phyloP scores from a whole-genome alignment of 495 filamentous ascomycete species.

The Wilcoxina mikolae region DNA sequence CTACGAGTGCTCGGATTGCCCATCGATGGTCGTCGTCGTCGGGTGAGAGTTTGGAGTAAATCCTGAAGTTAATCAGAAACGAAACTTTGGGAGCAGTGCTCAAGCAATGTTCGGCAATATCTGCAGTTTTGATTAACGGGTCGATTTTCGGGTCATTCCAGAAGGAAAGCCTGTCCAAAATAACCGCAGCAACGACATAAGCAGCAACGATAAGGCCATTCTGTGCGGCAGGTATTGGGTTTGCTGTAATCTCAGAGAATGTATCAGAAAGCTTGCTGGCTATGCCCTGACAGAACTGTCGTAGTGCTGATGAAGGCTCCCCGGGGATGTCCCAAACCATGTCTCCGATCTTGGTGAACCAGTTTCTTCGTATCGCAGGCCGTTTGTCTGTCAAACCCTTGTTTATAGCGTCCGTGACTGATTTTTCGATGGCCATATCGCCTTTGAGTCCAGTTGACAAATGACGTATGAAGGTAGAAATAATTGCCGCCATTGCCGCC shows the following conservation, averaged over 20 bases:
- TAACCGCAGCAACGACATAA: slow-evolving; percentile 55
- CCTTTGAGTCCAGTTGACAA: slow-evolving; percentile 44
- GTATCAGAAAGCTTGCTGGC: slow-evolving; percentile 52
- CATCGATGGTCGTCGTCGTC: slow-evolving; percentile 61
- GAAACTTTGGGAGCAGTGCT: slow-evolving; percentile 57
- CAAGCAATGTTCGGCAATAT: slow-evolving; percentile 48
- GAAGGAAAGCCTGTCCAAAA: slow-evolving; percentile 31
- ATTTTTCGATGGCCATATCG: slow-evolving; percentile 36
- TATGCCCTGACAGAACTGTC: slow-evolving; percentile 44
- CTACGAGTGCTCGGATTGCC: slow-evolving; percentile 53
- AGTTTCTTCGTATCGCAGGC: slow-evolving; percentile 57
- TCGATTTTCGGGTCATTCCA: slow-evolving; percentile 29
- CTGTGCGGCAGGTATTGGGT: slow-evolving; percentile 60
- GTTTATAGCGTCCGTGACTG: slow-evolving; percentile 50
- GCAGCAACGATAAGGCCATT: slow-evolving; percentile 59
- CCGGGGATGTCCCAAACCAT: slow-evolving; percentile 45
- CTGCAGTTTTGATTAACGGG: slow-evolving; percentile 40
- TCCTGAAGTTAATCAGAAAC: slow-evolving; percentile 66
- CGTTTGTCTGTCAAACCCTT: slow-evolving; percentile 82
- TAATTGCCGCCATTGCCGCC: slow-evolving; percentile 57
- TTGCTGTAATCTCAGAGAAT: slow-evolving; percentile 60
- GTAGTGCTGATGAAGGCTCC: slow-evolving; percentile 33
- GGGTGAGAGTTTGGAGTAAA: slow-evolving; percentile 59
- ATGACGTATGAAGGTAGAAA: slow-evolving; percentile 49
- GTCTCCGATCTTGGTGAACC: slow-evolving; percentile 62